Base-by-base conservation (phyloP, 2,329 filamentous ascomycete genomes). In the Paradendryphiella salina region DNA sequence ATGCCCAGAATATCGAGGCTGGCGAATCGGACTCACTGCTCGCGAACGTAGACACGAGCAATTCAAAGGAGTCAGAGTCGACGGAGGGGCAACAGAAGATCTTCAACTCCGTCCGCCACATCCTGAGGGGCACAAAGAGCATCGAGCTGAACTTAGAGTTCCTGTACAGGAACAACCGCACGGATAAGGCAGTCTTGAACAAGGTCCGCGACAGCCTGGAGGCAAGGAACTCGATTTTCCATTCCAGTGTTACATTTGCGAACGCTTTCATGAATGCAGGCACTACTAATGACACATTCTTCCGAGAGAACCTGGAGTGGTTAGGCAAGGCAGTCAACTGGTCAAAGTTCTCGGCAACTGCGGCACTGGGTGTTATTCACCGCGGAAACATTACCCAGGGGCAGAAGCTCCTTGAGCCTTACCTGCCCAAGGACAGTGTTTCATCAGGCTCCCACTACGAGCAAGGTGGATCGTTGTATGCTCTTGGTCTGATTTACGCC, bases 241-340 rank as follows among this genome's bases (percentile, higher is more conserved):
- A 99, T 75, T 96, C 91, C 1, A 91, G 92, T 3, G 90, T 99
- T 48, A 97, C 94, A 0, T 94, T 99, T 67, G 94, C 93, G 69
- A 97, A 97, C 67, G 94, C 92, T 9, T 97, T 99, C 73, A 99
- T 99, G 94, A 96, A 99, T 72, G 92, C 96, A 46, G 95, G 94
- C 52, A 99, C 94, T 0, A 96, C 93, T 0, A 94, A 96, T 65
- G 94, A 99, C 76, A 95, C 93, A 68, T 99, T 99, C 78, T 97
- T 99, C 84, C 85, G 95, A 6, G 91, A 97, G 69, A 99, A 99
- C 71, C 77, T 99, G 18, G 94, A 99, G 61, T 99, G 94, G 94
- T 78, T 99, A 3, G 92, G 93, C 54, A 99, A 97, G 79, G 94
- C 94, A 20, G 91, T 97, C 39, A 99, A 99, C 78, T 99, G 94